Evolutionary conservation across 192 early-diverging fungal genomes (phyloP), one percentile per base, ranked within the genome.

Genomic region (Podila horticola): DNA sequence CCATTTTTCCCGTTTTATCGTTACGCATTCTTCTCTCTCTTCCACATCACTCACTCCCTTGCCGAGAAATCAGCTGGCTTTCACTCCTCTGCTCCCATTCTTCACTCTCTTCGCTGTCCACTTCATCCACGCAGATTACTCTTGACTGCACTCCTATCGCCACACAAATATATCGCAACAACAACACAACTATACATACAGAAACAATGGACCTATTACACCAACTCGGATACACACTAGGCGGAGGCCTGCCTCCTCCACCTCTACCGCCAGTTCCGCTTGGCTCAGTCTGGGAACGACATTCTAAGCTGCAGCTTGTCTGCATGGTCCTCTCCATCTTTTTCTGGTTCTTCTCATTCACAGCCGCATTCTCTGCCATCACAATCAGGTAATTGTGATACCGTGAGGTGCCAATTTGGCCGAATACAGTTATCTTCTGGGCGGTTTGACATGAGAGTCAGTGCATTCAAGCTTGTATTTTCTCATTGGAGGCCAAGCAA

Each of bases 251-350:
- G n/a, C 34, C 63, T 2, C 17, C 51, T 22, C 41, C 62, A 22
- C 57, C 74, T 12, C 29, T 26, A 31, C 69, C 34, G 10, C 34
- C 41, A 17, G 15, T 45, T 15, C 41, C 69, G 9, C 17, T 48
- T 5, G 64, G 6, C 33, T 84, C 83, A 1, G 71, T 84, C 51
- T 82, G 84, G 84, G 65, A 79, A 41, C 58, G 71, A 60, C 67
- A 71, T 26, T 82, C 79, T 19, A 85, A 71, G 20, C 50, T 67
- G 24, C 74, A 85, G 71, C 65, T 82, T 15, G 70, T 74, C 38
- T 71, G 81, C 58, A 79, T 85, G 79, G 59, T 85, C 50, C 55
- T 85, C 33, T 82, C 79, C 45, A 74, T 85, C 62, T 68, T 68
- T 34, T 61, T 65, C 38, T 85, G 84, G 84, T 66, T 74, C 55